Percentiles rank a stretch among this genome's conserved stretches.
These are phyloP conservation scores for Camelina neglecta DNA, from an alignment of 345 rosid genomes.

Conservation along the genomic window DNA sequence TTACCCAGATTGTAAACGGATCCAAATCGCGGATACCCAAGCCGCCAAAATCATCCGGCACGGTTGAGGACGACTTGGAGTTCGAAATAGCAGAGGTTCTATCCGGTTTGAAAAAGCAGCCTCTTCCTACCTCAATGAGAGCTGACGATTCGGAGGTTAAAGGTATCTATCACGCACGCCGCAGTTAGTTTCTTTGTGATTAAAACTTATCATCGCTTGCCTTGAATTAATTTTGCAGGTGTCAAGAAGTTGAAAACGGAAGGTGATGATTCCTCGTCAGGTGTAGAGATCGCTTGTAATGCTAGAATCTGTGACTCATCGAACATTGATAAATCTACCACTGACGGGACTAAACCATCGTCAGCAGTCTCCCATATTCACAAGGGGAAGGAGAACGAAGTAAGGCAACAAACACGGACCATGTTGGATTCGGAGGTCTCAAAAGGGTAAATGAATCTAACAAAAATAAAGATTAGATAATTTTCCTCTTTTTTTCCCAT, in stretches of 20 bases:
- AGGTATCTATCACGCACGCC: background rate
- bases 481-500: constrained; percentile 11
- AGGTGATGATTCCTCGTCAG: constrained; percentile 17
- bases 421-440: constrained; percentile 35
- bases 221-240: constrained; percentile 36
- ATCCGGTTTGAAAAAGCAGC: constrained; percentile 56
- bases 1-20: constrained; percentile 46
- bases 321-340: constrained; percentile 30
- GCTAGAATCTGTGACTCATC: constrained; percentile 27
- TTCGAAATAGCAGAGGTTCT: constrained; percentile 71
- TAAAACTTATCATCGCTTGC: background rate
- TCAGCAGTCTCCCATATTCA: background rate
- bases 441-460: constrained; percentile 48
- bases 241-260: constrained; percentile 43
- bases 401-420: background rate
- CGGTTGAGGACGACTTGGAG: constrained; percentile 62
- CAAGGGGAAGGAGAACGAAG: background rate
- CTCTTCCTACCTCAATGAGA: constrained; percentile 45
- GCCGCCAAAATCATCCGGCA: constrained; percentile 45
- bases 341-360: background rate
- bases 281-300: constrained; percentile 21
- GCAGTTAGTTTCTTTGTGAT: background rate
- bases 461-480: background rate
- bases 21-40: constrained; percentile 50
- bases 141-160: constrained; percentile 40